A percentile compares a stretch with the other conserved stretches of the same genome.
phyloP scores from a whole-genome alignment of 805 yeast species.

The Phaffomyces opuntiae region DNA sequence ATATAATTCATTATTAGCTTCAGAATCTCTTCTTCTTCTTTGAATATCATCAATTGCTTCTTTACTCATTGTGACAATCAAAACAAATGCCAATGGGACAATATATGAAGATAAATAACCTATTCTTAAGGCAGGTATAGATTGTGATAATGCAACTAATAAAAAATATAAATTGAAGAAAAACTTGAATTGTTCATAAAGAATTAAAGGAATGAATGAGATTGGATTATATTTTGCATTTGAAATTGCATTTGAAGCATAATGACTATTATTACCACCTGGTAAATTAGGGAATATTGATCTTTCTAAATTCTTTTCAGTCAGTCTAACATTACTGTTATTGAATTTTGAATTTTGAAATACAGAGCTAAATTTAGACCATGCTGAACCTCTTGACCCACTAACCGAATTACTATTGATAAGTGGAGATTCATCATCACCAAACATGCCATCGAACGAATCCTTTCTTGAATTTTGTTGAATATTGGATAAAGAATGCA shows the following conservation, averaged over 20 bases:
- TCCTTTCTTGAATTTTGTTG: slow-evolving; percentile 15
- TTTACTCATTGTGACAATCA: slow-evolving; percentile 87
- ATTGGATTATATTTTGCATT: slow-evolving; percentile 91
- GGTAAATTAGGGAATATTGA: slow-evolving; percentile 38
- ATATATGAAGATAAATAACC: slow-evolving; percentile 91
- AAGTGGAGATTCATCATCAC: slow-evolving; percentile 15
- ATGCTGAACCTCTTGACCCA: slow-evolving; percentile 1
- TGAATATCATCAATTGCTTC: slow-evolving; percentile 93
- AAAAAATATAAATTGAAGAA: slow-evolving; percentile 91
- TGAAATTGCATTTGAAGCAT: slow-evolving; percentile 73
- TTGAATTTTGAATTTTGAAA: slow-evolving; percentile 4
- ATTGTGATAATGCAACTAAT: slow-evolving; percentile 89
- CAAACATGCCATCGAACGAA: slow-evolving; percentile 20
- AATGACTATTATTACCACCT: slow-evolving; percentile 25
- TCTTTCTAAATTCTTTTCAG: slow-evolving; percentile 29
- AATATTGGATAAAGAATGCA: slow-evolving; percentile 23
- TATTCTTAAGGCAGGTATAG: slow-evolving; percentile 79
- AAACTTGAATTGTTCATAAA: slow-evolving; percentile 95
- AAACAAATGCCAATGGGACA: slow-evolving; percentile 90
- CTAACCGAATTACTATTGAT: slow-evolving; percentile 1
- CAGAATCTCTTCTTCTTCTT: slow-evolving; percentile 83
- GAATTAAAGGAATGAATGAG: slow-evolving; percentile 79
- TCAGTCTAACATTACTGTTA: slow-evolving; percentile 17
- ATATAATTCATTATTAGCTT: slow-evolving; percentile 78
- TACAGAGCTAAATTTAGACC: slow-evolving; percentile 11